Conservation (phyloP, 73 alveolate species). For the Symbiodinium pilosum region DNA sequence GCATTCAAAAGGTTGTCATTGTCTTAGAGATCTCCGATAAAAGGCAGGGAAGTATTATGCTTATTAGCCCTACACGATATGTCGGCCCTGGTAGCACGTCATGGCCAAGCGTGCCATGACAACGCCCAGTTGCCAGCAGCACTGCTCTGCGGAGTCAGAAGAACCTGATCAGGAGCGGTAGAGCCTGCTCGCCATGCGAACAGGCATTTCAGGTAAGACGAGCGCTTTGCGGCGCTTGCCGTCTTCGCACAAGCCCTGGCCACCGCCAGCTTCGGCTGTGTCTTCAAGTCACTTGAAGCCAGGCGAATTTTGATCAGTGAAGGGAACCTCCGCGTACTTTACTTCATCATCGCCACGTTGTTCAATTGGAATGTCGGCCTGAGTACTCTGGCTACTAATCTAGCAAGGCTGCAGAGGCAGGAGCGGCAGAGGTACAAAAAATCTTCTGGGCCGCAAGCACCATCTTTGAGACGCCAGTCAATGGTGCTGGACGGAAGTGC, state of each 20-base stretch:
- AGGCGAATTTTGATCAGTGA: too few relatives aligned
- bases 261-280: background rate
- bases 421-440: too few relatives aligned
- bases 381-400: background rate
- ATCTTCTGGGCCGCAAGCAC: background rate
- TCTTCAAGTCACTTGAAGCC: too few relatives aligned
- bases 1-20: too few relatives aligned
- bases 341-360: slow-evolving; percentile 87
- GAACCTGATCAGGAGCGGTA: background rate
- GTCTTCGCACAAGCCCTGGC: slow-evolving; percentile 27
- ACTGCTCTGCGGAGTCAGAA: slow-evolving; percentile 31
- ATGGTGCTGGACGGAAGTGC: slow-evolving; percentile 78
- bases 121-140: slow-evolving; percentile 41
- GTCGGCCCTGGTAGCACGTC: too few relatives aligned
- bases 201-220: too few relatives aligned
- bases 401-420: too few relatives aligned
- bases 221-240: slow-evolving; percentile 23
- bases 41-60: too few relatives aligned
- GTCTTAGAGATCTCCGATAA: too few relatives aligned
- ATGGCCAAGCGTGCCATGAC: background rate
- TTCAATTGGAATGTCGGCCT: slow-evolving; percentile 86
- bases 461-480: slow-evolving; percentile 69
- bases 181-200: too few relatives aligned
- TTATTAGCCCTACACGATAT: too few relatives aligned
- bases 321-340: slow-evolving; percentile 54